Evolutionary conservation across 225 moss, liverwort and hornwort genomes (phyloP).

Genomic region (Thuidium tamariscinum): DNA sequence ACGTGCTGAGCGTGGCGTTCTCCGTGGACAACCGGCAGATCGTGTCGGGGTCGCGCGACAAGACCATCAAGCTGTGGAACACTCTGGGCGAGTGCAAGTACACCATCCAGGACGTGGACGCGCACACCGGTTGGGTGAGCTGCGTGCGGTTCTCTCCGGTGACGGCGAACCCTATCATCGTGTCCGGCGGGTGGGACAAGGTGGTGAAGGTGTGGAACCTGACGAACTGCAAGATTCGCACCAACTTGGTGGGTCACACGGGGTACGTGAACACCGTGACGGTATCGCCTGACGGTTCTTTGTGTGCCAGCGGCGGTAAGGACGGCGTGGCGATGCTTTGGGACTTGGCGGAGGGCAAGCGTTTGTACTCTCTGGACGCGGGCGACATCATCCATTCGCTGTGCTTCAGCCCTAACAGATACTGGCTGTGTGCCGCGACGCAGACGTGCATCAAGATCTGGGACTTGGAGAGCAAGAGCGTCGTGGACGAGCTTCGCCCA

Average conservation of each 20-base stretch:
- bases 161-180: constrained; percentile 78
- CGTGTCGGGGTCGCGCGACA: constrained; percentile 49
- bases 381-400: constrained; percentile 71
- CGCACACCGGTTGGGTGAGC: constrained; percentile 91
- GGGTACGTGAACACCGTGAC: constrained; percentile 94
- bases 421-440: constrained; percentile 96
- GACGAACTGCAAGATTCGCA: constrained; percentile 93
- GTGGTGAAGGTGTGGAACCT: constrained; percentile 97
- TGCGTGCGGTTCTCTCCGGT: constrained; percentile 95
- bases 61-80: constrained; percentile 49
- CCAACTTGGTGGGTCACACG: constrained; percentile 76
- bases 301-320: constrained; percentile 91
- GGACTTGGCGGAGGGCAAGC: constrained; percentile 91
- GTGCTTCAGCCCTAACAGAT: constrained; percentile 95
- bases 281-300: constrained; percentile 79
- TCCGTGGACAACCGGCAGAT: constrained; percentile 47
- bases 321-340: constrained; percentile 93
- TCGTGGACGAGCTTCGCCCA: constrained; percentile 85
- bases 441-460: constrained; percentile 95
- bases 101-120: constrained; percentile 93
- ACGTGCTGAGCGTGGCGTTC: constrained; percentile 62
- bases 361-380: constrained; percentile 91
- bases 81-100: constrained; percentile 83
- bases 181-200: constrained; percentile 96
- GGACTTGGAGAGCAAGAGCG: constrained; percentile 97